Base-by-base conservation (phyloP, 352 stramenopile genomes). In the Phytophthora uliginosa region DNA sequence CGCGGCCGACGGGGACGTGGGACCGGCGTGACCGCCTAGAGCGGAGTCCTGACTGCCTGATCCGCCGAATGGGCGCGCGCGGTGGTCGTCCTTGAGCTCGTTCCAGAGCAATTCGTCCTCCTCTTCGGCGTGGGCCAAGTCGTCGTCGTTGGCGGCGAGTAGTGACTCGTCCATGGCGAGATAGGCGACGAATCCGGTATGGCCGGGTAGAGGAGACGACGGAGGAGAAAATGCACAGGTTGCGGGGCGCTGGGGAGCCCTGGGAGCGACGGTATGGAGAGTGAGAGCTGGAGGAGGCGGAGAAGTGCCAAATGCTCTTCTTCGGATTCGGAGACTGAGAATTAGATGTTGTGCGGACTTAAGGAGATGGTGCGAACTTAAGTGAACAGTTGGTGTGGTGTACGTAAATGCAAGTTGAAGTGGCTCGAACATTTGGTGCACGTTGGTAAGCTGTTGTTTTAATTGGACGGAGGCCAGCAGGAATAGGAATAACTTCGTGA, bases 81-180 rank as follows among this genome's bases (percentile, higher is more conserved):
- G 63, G 61, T 84, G 72, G 65, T 93, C 76, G 64, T 94, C 83
- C 58, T 91, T 87, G 42, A 92, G 85, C 72, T 90, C 88, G 55
- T 92, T 90, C 88, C 88, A 95, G 45, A 95, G 82, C 66, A 91
- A 78, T 76, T 95, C 88, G 12, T 95, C 86, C 17, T 93, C 88
- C 10, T 88, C 82, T 50, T 81, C 74, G 7, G 66, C 73, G 50
- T 76, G 66, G 13, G 18, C 50, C 20, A 76, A 59, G 59, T 72
- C 68, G 34, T 75, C 72, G 7, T 79, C 72, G n/a, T 79, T 81
- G 18, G 64, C 65, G 15, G 71, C 66, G 7, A 94, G 70, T 55
- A 94, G 77, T 63, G 85, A 92, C 83, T 94, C 81, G 55, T 94
- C 71, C 87, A 94, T 94, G 18, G 55, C 4, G 51, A 63, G 3